A percentile compares a stretch with the other conserved stretches of the same genome.
Conservation (phyloP, 805 yeast species). For the Metschnikowia chrysomelidarum region DNA sequence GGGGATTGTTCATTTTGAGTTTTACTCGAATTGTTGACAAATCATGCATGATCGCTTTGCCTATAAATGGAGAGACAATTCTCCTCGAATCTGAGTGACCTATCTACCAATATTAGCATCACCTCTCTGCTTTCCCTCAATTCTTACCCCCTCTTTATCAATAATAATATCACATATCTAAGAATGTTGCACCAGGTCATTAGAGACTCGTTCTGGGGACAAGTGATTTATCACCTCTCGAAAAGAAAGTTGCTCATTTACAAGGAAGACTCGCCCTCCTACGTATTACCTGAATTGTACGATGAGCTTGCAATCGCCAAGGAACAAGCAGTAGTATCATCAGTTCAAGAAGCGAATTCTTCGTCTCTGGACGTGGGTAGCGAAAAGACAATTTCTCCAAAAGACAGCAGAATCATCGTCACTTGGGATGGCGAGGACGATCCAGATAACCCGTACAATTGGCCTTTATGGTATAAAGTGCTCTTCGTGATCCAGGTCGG, state of each 20-base stretch:
- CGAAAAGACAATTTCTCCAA: background rate
- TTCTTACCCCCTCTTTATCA: too few species aligned
- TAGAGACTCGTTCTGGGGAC: slow-evolving; percentile 33
- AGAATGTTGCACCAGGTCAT: slow-evolving; percentile 15
- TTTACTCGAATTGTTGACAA: too few species aligned
- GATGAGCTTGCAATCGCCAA: slow-evolving; percentile 7
- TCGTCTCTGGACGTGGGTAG: background rate
- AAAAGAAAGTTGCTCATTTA: slow-evolving; percentile 22
- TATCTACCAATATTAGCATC: too few species aligned
- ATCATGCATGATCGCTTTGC: too few species aligned
- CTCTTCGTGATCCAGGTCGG: slow-evolving; percentile 40
- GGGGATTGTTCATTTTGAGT: too few species aligned
- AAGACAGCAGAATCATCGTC: slow-evolving; percentile 16
- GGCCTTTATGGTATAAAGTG: slow-evolving; percentile 45
- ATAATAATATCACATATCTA: too few species aligned
- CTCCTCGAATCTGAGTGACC: too few species aligned
- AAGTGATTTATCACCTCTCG: slow-evolving; percentile 26
- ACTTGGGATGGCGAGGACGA: slow-evolving; percentile 46
- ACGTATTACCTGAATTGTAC: slow-evolving; percentile 33
- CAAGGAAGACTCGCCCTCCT: slow-evolving; percentile 30
- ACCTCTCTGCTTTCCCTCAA: too few species aligned
- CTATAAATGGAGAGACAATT: too few species aligned
- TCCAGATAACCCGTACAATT: slow-evolving; percentile 55
- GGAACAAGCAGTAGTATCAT: too few species aligned
- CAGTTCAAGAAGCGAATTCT: background rate